Evolutionary conservation across 208 protist species (phyloP).

Genomic region (Leptomonas seymouri): DNA sequence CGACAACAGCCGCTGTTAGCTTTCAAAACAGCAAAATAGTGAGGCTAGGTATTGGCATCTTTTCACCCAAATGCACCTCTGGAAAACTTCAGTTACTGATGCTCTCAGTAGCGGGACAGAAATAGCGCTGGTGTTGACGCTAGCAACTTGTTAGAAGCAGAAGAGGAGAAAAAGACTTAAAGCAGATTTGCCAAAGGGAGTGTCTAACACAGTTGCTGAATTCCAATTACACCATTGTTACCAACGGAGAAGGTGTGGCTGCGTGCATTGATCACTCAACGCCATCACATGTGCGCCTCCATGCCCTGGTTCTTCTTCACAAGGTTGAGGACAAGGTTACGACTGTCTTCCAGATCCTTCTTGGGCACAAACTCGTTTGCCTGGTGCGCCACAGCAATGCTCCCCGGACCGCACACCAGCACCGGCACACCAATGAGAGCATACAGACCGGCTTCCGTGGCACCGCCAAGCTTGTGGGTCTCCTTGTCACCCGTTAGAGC

Average conservation of each 20-base stretch:
- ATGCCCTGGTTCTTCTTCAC: slow-evolving; percentile 40
- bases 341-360: slow-evolving; percentile 47
- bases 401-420: slow-evolving; percentile 52
- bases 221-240: background rate
- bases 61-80: background rate
- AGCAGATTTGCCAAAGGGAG: slow-evolving; percentile 15
- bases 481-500: slow-evolving; percentile 40
- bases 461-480: slow-evolving; percentile 41
- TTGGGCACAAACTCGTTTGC: slow-evolving; percentile 60
- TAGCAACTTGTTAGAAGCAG: too few relatives aligned
- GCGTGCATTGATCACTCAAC: slow-evolving; percentile 9
- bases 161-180: slow-evolving; percentile 2
- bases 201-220: background rate
- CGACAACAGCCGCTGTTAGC: too few relatives aligned
- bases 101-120: background rate
- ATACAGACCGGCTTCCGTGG: slow-evolving; percentile 58
- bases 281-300: slow-evolving; percentile 27
- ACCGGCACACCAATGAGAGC: slow-evolving; percentile 54
- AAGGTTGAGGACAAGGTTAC: slow-evolving; percentile 34
- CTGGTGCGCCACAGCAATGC: slow-evolving; percentile 53
- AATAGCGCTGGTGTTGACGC: too few relatives aligned
- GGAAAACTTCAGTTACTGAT: slow-evolving; percentile 5
- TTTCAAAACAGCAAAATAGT: too few relatives aligned
- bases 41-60: background rate
- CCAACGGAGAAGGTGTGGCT: background rate